Base-by-base conservation (phyloP, 1,284 basidiomycete species). In the Tilletiopsis washingtonensis region DNA sequence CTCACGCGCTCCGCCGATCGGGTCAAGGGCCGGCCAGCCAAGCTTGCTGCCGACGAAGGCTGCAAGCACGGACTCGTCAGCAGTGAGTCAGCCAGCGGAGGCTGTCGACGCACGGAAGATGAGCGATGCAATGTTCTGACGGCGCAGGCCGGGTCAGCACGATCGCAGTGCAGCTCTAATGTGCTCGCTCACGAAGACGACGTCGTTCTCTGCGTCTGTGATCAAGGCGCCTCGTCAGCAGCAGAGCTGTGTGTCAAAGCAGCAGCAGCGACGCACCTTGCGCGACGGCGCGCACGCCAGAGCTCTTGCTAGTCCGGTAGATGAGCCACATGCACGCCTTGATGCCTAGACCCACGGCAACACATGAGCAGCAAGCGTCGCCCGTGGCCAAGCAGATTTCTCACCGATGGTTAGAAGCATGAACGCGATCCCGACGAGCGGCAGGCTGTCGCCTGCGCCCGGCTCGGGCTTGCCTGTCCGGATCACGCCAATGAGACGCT, bases 341-440 rank as follows among this genome's bases (percentile, higher is more conserved):
- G 62, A 80, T 71, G 5, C 72, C 29, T 34, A n/a, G n/a, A n/a
- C n/a, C n/a, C n/a, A n/a, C n/a, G n/a, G n/a, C n/a, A n/a, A n/a
- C n/a, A n/a, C n/a, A n/a, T n/a, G n/a, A n/a, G n/a, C n/a, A n/a
- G n/a, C n/a, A n/a, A n/a, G n/a, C n/a, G n/a, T n/a, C n/a, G n/a
- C n/a, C n/a, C n/a, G n/a, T n/a, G n/a, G n/a, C n/a, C n/a, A n/a
- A n/a, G n/a, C n/a, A n/a, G n/a, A n/a, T n/a, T n/a, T 9, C n/a
- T 34, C 29, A 34, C 29, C 73, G 38, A 81, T 80, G 0, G 80
- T 81, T 0, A 74, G 74, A n/a, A 77, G 54, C 79, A 81, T 81
- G 15, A 74, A 70, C 1, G 57, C 61, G 20, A 74, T 61, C 5
- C 72, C 73, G 20, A 72, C 47, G 2, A 57, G 34, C 2, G 74